Evolutionary conservation across 768 basidiomycete genomes (phyloP), one percentile per base, ranked within the genome.

Genomic region (Lactarius trivialis): DNA sequence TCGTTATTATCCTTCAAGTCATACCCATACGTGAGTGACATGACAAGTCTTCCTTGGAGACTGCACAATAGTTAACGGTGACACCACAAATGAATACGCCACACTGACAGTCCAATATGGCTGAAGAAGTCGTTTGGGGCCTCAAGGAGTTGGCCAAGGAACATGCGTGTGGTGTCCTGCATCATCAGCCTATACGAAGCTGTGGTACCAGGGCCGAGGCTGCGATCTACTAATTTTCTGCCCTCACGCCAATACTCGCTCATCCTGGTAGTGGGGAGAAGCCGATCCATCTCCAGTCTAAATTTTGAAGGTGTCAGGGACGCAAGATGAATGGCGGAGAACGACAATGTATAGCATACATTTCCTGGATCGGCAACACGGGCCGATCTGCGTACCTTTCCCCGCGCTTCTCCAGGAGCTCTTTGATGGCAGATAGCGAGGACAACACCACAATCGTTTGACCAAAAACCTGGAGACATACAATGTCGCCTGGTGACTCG

Each of bases 321-420:
- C 1, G 14, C 45, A 49, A 17, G 24, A 49, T 4, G 7, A 19
- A 7, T 39, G 5, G 19, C 39, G 39, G 39, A 39, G 17, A 39
- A 19, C 1, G 6, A 19, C 19, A 9, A 49, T 11, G 45, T 26
- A 1, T 9, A 12, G 12, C 53, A 3, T 26, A 59, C 65, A 55
- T 49, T 15, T 55, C 55, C 3, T 24, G 0, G 14, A 66, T 52
- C 12, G 64, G 30, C 17, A 55, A 17, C 2, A 8, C 17, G 19
- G 61, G 61, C 19, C 64, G 53, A 30, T 62, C 56, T n/a, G 61
- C 41, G 37, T 63, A 58, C 9, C 8, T 5, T 17, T 53, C 51
- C 8, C 63, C 58, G 6, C 58, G 58, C 32, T 51, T 64, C 36
- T 64, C 63, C 1, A 64, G 58, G 0, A 64, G 34, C 19, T 64